Evolutionary conservation across 306 rosid species (phyloP).

Genomic region (Citrullus colocynthis): DNA sequence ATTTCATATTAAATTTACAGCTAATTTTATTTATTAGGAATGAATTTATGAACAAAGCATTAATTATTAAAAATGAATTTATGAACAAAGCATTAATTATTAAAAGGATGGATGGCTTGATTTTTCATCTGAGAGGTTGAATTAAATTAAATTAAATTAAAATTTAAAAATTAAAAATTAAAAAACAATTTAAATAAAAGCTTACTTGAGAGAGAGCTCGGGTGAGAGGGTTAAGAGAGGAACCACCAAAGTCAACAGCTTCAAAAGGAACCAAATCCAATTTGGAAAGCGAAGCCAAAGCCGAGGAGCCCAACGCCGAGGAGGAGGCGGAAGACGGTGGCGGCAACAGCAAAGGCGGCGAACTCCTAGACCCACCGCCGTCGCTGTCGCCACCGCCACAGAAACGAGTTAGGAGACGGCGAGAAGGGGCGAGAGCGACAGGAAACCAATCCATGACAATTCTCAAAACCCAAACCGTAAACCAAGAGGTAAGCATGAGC

Average conservation of each 20-base stretch:
- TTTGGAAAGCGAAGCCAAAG: constrained; percentile 7
- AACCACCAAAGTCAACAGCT: constrained; percentile 9
- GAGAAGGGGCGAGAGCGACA: background rate
- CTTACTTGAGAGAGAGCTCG: constrained; percentile 28
- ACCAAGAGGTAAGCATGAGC: constrained; percentile 21
- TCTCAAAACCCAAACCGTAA: constrained; percentile 27
- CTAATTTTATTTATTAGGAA: too few relatives aligned
- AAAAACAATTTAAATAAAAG: background rate
- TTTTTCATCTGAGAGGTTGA: too few relatives aligned
- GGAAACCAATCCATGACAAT: constrained; percentile 25
- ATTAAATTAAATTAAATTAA: too few relatives aligned
- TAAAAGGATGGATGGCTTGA: too few relatives aligned
- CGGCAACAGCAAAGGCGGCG: background rate
- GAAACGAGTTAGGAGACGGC: constrained; percentile 6
- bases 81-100: too few relatives aligned
- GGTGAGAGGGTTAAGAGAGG: constrained; percentile 22
- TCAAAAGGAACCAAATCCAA: constrained; percentile 20
- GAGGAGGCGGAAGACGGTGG: background rate
- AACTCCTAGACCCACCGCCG: background rate
- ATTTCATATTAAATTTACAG: too few relatives aligned
- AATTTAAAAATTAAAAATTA: too few relatives aligned
- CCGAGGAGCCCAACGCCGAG: constrained; percentile 10
- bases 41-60: too few relatives aligned
- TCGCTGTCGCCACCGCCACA: background rate
- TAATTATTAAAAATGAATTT: too few relatives aligned